Evolutionary conservation across 169 alveolate genomes (phyloP).

Genomic region (Nephromyces sp.): DNA sequence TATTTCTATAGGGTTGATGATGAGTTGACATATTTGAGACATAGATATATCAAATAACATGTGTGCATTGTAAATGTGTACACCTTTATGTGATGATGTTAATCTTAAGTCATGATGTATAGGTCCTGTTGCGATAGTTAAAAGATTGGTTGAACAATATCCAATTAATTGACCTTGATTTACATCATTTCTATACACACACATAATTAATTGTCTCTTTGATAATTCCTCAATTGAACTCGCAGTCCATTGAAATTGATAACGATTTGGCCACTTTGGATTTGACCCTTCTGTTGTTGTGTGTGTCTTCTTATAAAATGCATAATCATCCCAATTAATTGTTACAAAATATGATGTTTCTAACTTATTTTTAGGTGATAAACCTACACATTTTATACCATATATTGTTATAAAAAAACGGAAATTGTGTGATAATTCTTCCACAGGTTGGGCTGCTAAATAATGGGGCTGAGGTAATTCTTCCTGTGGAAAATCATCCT

Average conservation of each 20-base stretch:
- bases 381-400: constrained; percentile 9
- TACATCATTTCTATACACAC: constrained; percentile 5
- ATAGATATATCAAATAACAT: constrained; percentile 22
- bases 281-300: neutral
- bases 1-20: constrained; percentile 31
- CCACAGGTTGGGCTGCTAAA: constrained; percentile 3
- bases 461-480: constrained; percentile 7
- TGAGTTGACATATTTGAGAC: constrained; percentile 31
- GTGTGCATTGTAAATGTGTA: constrained; percentile 4
- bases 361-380: neutral
- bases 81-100: neutral
- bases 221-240: neutral
- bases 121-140: constrained; percentile 33
- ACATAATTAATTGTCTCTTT: neutral
- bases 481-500: neutral
- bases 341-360: neutral
- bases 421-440: constrained; percentile 7
- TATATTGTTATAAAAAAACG: neutral
- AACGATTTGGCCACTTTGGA: constrained; percentile 11
- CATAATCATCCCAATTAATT: constrained; percentile 5
- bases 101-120: constrained; percentile 33
- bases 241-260: constrained; percentile 16
- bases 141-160: constrained; percentile 8
- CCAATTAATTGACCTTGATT: constrained; percentile 6
- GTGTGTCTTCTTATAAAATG: constrained; percentile 1